Percentiles rank a stretch among this genome's conserved stretches.
Evolutionary conservation across 2,329 filamentous ascomycete species (phyloP).

Genomic region (Scedosporium minutisporum): DNA sequence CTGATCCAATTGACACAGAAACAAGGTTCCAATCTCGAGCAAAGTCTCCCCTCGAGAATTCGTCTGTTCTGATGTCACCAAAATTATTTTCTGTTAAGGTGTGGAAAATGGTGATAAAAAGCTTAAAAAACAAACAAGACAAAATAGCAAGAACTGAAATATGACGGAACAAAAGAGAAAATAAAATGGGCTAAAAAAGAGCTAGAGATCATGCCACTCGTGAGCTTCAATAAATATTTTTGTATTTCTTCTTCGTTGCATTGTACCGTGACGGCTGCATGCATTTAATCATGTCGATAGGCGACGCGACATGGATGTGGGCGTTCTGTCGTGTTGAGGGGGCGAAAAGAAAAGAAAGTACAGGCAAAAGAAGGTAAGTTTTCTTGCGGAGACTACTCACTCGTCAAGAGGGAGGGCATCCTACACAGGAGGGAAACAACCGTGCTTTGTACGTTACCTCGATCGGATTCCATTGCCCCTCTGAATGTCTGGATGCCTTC

Average conservation of each 20-base stretch:
- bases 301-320: not conserved
- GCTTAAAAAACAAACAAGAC: too few relatives aligned
- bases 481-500: not conserved
- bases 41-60: not conserved
- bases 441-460: too few relatives aligned
- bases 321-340: not conserved
- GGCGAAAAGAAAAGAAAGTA: not conserved
- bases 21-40: not conserved
- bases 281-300: not conserved
- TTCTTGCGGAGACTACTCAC: too few relatives aligned
- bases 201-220: not conserved
- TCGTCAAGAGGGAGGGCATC: too few relatives aligned
- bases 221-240: not conserved
- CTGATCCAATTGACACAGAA: too few relatives aligned
- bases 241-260: not conserved
- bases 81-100: not conserved
- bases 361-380: too few relatives aligned
- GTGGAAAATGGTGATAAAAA: too few relatives aligned
- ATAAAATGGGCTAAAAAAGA: not conserved
- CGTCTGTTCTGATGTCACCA: not conserved
- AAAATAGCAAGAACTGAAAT: not conserved
- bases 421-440: too few relatives aligned
- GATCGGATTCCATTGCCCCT: too few relatives aligned
- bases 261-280: not conserved
- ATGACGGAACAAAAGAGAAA: not conserved